These are phyloP conservation scores for Bipolaris cookei DNA, from an alignment of 2,329 filamentous ascomycete genomes.

Conservation along the genomic window DNA sequence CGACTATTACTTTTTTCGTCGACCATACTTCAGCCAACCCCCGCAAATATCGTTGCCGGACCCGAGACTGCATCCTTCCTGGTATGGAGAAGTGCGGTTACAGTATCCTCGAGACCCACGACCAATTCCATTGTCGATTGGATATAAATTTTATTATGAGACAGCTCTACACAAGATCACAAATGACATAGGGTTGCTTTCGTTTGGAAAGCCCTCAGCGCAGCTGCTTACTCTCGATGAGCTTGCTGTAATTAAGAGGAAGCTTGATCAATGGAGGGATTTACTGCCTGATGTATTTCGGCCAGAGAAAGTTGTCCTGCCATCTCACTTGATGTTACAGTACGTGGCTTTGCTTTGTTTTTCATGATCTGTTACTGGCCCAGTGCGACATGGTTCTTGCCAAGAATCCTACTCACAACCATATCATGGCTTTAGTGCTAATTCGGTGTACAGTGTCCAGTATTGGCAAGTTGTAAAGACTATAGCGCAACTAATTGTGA, in stretches of 20 bases:
- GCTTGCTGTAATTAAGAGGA: not conserved
- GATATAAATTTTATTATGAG: not conserved
- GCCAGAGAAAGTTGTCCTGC: not conserved
- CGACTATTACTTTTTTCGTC: not conserved
- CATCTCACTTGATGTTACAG: not conserved
- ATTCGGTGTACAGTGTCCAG: not conserved
- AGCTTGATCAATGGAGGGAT: not conserved
- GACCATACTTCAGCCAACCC: not conserved
- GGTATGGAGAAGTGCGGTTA: not conserved
- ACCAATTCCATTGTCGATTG: not conserved
- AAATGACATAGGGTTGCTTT: not conserved
- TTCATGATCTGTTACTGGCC: not conserved
- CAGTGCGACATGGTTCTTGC: not conserved
- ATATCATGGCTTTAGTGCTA: not conserved
- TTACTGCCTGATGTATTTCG: not conserved
- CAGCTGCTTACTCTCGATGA: not conserved
- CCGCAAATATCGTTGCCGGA: not conserved
- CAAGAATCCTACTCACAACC: not conserved
- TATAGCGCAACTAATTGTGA: not conserved
- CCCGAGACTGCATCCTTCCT: not conserved
- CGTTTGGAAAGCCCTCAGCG: not conserved
- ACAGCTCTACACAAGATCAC: not conserved
- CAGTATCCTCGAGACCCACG: not conserved
- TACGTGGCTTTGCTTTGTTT: not conserved
- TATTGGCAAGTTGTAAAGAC: not conserved